Base-by-base conservation (phyloP, 1,139 yeast species). In the Taphrina communis region DNA sequence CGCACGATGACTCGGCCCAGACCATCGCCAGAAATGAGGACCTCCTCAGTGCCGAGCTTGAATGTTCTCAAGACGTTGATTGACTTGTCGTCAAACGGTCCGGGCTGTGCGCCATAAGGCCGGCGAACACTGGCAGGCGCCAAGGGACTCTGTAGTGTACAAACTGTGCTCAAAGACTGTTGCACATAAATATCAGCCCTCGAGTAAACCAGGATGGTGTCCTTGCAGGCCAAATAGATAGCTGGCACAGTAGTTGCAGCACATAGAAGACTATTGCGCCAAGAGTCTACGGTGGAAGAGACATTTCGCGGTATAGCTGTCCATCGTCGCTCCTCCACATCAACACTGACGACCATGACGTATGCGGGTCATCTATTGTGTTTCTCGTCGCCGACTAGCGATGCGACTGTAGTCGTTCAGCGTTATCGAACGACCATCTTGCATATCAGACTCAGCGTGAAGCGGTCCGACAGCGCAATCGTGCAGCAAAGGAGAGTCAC, bases 1-100 rank as follows among this genome's bases (percentile, higher is more conserved):
- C 68, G 52, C 17, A 63, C 36, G 35, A 48, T 53, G 19, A 53
- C 50, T 38, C 55, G 21, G 17, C 68, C 68, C 14, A 60, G 44
- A 17, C 61, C 68, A 9, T 58, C 61, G 5, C 53, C 60, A 31
- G 56, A 53, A 21, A 63, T 41, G 42, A 63, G 62, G 9, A 63
- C 62, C 14, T 63, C 62, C 42, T 53, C 52, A 35, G 41, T 14
- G n/a, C 68, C 68, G 9, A 63, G 48, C 46, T 17, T 39, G 48
- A 41, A 56, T 36, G 48, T 56, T 19, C 31, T n/a, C 35, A 56
- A 12, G 8, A 39, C 50, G 17, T 56, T 56, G 21, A 56, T 56
- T 6, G 17, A 36, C 48, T 35, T 35, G 42, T 17, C 38, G 21
- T 56, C 60, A 11, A 56, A 56, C 7, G 60, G 60, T 7, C 60